Percentiles rank a stretch among this genome's conserved stretches.
phyloP scores from a whole-genome alignment of 495 filamentous ascomycete species.

The Cercophora samala region DNA sequence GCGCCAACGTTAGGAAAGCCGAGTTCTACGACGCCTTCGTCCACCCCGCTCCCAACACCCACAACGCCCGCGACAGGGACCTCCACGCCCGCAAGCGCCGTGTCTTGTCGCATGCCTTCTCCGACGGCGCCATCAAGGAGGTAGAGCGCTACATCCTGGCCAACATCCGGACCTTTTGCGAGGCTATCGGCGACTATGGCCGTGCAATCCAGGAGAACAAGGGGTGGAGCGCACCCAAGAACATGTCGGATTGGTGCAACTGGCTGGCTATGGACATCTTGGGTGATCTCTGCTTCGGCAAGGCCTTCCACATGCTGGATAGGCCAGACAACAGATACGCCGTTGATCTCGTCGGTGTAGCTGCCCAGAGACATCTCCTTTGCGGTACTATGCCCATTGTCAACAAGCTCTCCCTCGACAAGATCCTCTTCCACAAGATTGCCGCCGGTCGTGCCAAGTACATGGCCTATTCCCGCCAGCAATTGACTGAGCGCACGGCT shows the following conservation, averaged over 20 bases:
- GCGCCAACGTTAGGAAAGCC: slow-evolving; percentile 59
- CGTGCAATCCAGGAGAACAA: slow-evolving; percentile 37
- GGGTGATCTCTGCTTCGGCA: slow-evolving; percentile 67
- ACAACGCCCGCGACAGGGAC: slow-evolving; percentile 56
- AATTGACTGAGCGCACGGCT: slow-evolving; percentile 54
- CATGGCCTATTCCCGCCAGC: slow-evolving; percentile 54
- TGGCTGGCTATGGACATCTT: slow-evolving; percentile 72
- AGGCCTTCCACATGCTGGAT: slow-evolving; percentile 68
- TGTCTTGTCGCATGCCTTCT: slow-evolving; percentile 62
- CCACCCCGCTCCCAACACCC: slow-evolving; percentile 56
- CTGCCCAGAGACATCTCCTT: slow-evolving; percentile 55
- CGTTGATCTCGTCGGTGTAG: slow-evolving; percentile 54
- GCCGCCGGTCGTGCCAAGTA: slow-evolving; percentile 49
- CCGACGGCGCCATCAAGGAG: slow-evolving; percentile 52
- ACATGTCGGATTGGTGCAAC: slow-evolving; percentile 63
- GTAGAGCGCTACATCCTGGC: slow-evolving; percentile 58
- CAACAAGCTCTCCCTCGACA: slow-evolving; percentile 55
- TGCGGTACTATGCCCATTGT: slow-evolving; percentile 55
- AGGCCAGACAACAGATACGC: slow-evolving; percentile 56
- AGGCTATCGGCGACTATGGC: slow-evolving; percentile 43
- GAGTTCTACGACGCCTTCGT: slow-evolving; percentile 64
- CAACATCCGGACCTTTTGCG: slow-evolving; percentile 50
- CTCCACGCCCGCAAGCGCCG: slow-evolving; percentile 62
- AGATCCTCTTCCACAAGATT: slow-evolving; percentile 56
- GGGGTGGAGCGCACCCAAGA: slow-evolving; percentile 45